Evolutionary conservation across 345 rosid species (phyloP).

Genomic region (Salix udensis): DNA sequence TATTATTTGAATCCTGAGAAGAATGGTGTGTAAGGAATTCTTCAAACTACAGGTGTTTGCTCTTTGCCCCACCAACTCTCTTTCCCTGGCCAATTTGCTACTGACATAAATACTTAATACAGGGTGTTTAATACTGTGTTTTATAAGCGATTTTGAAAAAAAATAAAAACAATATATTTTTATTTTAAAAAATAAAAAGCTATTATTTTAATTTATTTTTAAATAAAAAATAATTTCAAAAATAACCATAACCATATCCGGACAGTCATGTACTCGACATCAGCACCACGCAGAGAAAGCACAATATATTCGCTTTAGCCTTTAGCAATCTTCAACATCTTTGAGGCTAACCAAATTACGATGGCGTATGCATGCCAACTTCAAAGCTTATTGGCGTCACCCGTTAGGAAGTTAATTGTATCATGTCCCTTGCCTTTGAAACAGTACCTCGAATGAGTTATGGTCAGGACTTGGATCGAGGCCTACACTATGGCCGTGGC

Average conservation of each 20-base stretch:
- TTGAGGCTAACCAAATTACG: slow-evolving; percentile 20
- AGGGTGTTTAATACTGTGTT: no score
- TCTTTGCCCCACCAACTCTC: slow-evolving; percentile 7
- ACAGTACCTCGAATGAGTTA: background rate
- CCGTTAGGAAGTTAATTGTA: slow-evolving; percentile 17
- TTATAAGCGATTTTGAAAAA: no score
- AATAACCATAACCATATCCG: no score
- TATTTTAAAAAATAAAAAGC: no score
- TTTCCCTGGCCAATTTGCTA: slow-evolving; percentile 19
- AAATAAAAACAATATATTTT: no score
- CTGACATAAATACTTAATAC: slow-evolving; percentile 16
- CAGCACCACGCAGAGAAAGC: slow-evolving; percentile 22
- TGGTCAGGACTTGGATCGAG: background rate
- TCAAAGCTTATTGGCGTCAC: slow-evolving; percentile 26
- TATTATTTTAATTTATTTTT: no score
- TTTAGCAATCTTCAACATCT: slow-evolving; percentile 16
- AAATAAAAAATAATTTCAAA: no score
- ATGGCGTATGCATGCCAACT: slow-evolving; percentile 20
- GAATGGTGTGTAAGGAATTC: slow-evolving; percentile 8
- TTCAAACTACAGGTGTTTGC: slow-evolving; percentile 14
- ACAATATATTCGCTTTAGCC: background rate
- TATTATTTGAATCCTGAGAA: background rate
- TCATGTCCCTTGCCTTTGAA: background rate
- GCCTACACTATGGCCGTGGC: background rate
- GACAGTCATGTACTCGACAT: background rate